These are phyloP conservation scores for Pyrus communis DNA, from an alignment of 306 rosid genomes.

Conservation along the genomic window DNA sequence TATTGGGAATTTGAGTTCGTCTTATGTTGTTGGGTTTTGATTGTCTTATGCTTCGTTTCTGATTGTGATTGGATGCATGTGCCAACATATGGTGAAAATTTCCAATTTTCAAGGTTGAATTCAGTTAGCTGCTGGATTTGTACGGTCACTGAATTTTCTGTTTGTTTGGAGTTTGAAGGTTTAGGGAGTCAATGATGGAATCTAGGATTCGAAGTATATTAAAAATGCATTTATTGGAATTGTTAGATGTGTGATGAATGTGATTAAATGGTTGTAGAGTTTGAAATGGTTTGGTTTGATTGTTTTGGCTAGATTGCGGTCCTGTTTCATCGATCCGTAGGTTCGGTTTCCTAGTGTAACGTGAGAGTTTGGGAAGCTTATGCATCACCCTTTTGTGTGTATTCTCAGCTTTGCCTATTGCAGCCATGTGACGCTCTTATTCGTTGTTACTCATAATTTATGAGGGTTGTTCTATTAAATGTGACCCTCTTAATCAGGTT, in stretches of 20 bases:
- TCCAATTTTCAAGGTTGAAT: not conserved
- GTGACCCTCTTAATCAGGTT: not conserved
- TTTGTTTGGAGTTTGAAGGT: not conserved
- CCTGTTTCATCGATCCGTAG: not conserved
- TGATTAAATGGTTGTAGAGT: not conserved
- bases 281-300: constrained; percentile 6
- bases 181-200: not conserved
- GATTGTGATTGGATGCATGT: not conserved
- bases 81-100: not conserved
- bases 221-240: not conserved
- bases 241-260: not conserved
- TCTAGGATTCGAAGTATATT: not conserved
- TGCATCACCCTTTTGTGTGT: not conserved
- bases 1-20: not conserved
- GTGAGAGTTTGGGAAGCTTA: constrained; percentile 15
- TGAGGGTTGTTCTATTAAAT: constrained; percentile 4
- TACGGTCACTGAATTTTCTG: not conserved
- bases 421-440: constrained; percentile 8
- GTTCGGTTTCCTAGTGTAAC: not conserved
- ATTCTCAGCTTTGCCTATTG: not conserved
- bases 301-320: not conserved
- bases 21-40: not conserved
- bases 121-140: not conserved
- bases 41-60: not conserved
- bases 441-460: not conserved